These are phyloP conservation scores for Amylostereum chailletii DNA, from an alignment of 1,284 basidiomycete genomes.

Conservation along the genomic window DNA sequence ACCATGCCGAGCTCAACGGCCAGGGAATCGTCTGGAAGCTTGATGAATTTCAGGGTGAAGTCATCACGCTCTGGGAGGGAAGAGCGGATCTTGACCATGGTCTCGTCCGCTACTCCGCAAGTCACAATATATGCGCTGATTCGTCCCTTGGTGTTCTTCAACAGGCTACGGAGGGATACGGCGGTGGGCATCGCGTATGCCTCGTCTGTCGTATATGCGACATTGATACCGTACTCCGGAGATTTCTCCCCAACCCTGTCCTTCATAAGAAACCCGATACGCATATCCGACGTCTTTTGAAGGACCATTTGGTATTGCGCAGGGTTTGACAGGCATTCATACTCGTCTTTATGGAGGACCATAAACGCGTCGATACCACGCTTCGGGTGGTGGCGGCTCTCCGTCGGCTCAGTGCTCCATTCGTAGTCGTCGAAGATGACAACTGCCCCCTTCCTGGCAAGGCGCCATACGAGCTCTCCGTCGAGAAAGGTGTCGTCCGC, in stretches of 20 bases:
- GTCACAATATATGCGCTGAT: constrained; percentile 44
- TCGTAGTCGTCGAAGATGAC: constrained; percentile 52
- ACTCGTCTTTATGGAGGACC: constrained; percentile 39
- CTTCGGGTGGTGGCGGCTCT: constrained; percentile 45
- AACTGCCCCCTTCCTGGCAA: constrained; percentile 40
- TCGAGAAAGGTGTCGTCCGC: constrained; percentile 53
- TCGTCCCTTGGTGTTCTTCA: constrained; percentile 27
- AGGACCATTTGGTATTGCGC: constrained; percentile 43
- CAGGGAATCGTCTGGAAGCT: constrained; percentile 24
- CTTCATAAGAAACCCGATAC: constrained; percentile 41
- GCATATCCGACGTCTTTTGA: constrained; percentile 40
- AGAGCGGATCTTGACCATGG: constrained; percentile 24
- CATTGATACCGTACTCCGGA: constrained; percentile 37
- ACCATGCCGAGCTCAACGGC: constrained; percentile 21
- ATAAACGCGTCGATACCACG: constrained; percentile 49
- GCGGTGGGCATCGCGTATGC: constrained; percentile 39
- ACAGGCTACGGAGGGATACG: constrained; percentile 35
- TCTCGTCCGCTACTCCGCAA: constrained; percentile 29
- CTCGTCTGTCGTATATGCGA: constrained; percentile 36
- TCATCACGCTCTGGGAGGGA: constrained; percentile 22
- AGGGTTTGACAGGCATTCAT: constrained; percentile 27
- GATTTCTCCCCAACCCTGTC: constrained; percentile 13
- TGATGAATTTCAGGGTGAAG: constrained; percentile 33
- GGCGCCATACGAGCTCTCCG: constrained; percentile 48
- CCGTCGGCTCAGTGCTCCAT: constrained; percentile 39